A percentile compares a stretch with the other conserved stretches of the same genome.
phyloP scores from a whole-genome alignment of 139 green algal species.

The Eudorina sp. region DNA sequence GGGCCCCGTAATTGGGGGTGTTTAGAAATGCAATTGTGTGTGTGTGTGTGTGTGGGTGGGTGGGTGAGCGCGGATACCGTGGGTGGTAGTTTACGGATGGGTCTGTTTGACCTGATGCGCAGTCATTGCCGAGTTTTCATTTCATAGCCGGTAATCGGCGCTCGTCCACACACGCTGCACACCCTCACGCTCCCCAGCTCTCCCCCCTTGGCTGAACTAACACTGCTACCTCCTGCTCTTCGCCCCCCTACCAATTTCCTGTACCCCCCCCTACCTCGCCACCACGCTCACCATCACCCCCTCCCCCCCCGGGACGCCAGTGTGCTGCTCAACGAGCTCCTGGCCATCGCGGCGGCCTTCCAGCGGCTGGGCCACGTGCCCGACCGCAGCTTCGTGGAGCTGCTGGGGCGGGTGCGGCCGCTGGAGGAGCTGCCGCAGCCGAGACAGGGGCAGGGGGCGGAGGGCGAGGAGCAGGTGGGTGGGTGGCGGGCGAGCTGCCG shows the following conservation, averaged over 20 bases:
- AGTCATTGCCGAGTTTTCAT: no score
- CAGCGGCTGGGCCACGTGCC: constrained; percentile 23
- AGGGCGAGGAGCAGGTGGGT: background rate
- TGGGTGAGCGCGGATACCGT: no score
- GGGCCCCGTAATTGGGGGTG: no score
- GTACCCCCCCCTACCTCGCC: background rate
- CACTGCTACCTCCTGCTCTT: background rate
- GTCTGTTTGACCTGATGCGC: no score
- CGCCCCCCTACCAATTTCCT: background rate
- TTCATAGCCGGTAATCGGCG: no score
- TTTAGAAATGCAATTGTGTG: no score
- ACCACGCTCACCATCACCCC: background rate
- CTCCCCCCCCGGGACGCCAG: constrained; percentile 10
- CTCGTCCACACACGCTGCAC: no score
- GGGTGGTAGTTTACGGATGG: no score
- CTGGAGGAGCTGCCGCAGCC: background rate
- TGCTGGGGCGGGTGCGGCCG: constrained; percentile 12
- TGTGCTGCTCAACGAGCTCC: constrained; percentile 18
- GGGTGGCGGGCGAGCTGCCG: no score
- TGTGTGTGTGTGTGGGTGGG: background rate
- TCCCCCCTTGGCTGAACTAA: no score
- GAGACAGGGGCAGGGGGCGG: no score
- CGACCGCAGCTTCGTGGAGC: background rate
- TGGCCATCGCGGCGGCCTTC: background rate
- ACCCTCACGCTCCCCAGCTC: no score